Evolutionary conservation across 2,329 filamentous ascomycete genomes (phyloP), one percentile per base, ranked within the genome.

Genomic region (Bipolaris victoriae): DNA sequence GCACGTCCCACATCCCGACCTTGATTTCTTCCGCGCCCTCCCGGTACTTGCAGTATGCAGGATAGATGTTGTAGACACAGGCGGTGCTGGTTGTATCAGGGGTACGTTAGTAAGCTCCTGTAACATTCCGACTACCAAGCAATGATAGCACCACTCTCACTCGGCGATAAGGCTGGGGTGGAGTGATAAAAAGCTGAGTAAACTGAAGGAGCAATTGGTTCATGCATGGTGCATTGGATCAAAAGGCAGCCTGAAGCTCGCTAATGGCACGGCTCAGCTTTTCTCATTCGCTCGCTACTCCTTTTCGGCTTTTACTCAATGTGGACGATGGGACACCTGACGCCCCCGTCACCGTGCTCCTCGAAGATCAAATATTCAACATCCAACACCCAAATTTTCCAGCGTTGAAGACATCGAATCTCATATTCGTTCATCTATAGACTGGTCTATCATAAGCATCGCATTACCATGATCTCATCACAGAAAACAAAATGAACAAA

Each of bases 381-480:
- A 33, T n/a, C 6, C 15, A 31, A 11, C 4, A 10, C 13, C 3
- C 3, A 7, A 35, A 15, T 0, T 16, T 44, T 5, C 7, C 36
- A 24, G 18, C 13, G 3, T 36, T 16, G 10, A 37, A 46, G 44
- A 46, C 44, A 46, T 35, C 16, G 36, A 49, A 53, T 55, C 43
- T 58, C 52, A 54, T 58, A 40, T 56, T 64, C 59, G 51, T 67
- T 67, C 58, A 63, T 69, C 66, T 67, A 69, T 65, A 41, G 49
- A 57, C 50, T 64, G 59, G 61, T 69, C 66, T 69, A 69, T 69
- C 66, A 62, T 69, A 66, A 69, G 55, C 62, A 69, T 65, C 50
- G 61, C 63, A 66, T 69, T 66, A 67, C 58, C 66, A 63, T 65
- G 56, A 60, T 64, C 58, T 47, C 57, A 63, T 62, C 53, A 57